Base-by-base conservation (phyloP, 306 rosid species). In the Nissolia schottii region DNA sequence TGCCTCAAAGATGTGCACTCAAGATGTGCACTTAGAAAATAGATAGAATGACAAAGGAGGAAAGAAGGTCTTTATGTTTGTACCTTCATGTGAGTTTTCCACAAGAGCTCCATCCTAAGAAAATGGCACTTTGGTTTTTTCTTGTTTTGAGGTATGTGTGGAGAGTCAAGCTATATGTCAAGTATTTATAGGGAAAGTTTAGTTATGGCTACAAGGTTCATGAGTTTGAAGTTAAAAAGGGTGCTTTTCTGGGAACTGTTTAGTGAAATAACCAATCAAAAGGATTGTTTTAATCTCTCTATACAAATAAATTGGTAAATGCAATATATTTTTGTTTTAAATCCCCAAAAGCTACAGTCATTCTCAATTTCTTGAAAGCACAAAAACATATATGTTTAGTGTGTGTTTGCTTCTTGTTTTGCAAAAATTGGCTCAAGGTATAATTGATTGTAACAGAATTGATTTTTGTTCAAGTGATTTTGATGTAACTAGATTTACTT, bases 151-250 rank as follows among this genome's bases (percentile, higher is more conserved):
- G 74, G 71, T 46, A 45, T 43, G 2, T 37, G 73, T 67, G 37
- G 4, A 64, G 73, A 57, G 29, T 64, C 67, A 59, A 65, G 62
- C 56, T 6, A 27, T 6, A 27, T 70, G 74, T 35, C 0, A 35
- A 60, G 67, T 63, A 81, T 81, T 64, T 81, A 81, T 76, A 81
- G 78, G 67, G 65, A 38, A 74, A 54, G 63, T 29, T 31, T 8
- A 50, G 43, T 19, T 35, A 48, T 27, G 75, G 59, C 25, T 31
- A 72, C 14, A 1, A 13, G 64, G 75, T 20, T 49, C 46, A 28
- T 28, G 66, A 59, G 57, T 65, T 49, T 18, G 12, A 79, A 65
- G 14, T 64, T 79, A 18, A 34, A 71, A 71, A 56, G 48, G 48
- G 35, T 7, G 13, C 3, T 22, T 20, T 37, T 20, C 34, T 58